Base-by-base conservation (phyloP, 768 basidiomycete species). In the Panaeolus cyanescens region DNA sequence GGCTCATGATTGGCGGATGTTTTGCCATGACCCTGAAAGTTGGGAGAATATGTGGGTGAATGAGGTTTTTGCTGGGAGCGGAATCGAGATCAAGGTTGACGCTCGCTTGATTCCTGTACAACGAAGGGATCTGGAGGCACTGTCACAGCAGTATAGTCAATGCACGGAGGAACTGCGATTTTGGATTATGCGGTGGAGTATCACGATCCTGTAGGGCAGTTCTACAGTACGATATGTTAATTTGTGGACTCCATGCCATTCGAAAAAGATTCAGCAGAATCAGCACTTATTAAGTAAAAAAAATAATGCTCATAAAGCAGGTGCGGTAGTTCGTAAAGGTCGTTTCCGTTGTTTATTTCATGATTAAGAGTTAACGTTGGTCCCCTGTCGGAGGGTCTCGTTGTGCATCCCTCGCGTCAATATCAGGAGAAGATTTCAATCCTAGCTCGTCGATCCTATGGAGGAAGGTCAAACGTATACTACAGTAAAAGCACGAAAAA, bases 401-500 rank as follows among this genome's bases (percentile, higher is more conserved):
- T 81, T 84, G 62, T 88, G 77, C 85, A 86, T 85, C 0, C 85
- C 85, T 50, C 88, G 79, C 5, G 90, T 91, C 62, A 93, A 78
- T 74, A 83, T 83, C 56, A 92, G 70, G 39, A 93, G 65, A 40
- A 93, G 75, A 55, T 83, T 72, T 93, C 91, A 63, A 93, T 93
- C 34, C 91, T 83, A 17, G 86, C 85, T 75, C 93, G 91, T 50
- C 89, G 87, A 59, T 91, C 85, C 86, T 89, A 63, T 30, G 62
- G 45, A 20, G 34, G 53, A 19, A 39, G 40, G 37, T 45, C 36
- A 59, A 50, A 50, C 15, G 13, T 55, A 53, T 42, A 10, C 31
- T 45, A 32, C 12, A 31, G n/a, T 15, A 33, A 31, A 59, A 37
- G 59, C 32, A 31, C 4, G 15, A 58, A 2, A 55, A 34, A n/a